phyloP scores from a whole-genome alignment of 306 rosid genomes.

The Cyamopsis tetragonoloba region DNA sequence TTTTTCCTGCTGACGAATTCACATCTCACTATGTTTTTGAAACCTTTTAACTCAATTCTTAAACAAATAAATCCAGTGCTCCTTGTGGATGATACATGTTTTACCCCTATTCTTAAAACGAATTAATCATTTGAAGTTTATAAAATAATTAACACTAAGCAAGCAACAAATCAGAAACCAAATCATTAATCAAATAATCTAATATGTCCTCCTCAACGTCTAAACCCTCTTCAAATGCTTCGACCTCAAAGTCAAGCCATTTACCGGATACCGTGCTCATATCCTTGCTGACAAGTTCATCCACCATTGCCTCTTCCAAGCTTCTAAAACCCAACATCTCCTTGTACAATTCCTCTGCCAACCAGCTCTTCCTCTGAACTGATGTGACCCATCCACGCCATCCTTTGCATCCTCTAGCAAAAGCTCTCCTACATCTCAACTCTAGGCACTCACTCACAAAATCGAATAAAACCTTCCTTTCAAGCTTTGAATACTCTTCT shows the following conservation, averaged over 20 bases:
- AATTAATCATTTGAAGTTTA: too few relatives aligned
- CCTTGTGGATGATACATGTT: too few relatives aligned
- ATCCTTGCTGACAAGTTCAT: constrained; percentile 70
- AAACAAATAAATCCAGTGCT: too few relatives aligned
- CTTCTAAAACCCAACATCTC: constrained; percentile 56
- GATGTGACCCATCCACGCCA: constrained; percentile 45
- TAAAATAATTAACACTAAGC: too few relatives aligned
- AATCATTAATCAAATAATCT: constrained; percentile 51
- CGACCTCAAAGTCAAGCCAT: constrained; percentile 69
- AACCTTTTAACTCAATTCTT: too few relatives aligned
- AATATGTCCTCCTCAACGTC: constrained; percentile 56
- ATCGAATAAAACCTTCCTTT: constrained; percentile 63
- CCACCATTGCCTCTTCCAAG: constrained; percentile 63
- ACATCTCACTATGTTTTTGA: too few relatives aligned
- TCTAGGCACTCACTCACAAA: constrained; percentile 54
- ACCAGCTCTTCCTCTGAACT: constrained; percentile 38
- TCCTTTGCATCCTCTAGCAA: constrained; percentile 47
- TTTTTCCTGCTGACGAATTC: too few relatives aligned
- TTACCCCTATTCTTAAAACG: too few relatives aligned
- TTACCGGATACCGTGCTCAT: constrained; percentile 71
- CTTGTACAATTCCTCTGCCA: constrained; percentile 57
- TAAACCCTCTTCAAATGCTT: constrained; percentile 60
- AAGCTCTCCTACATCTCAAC: constrained; percentile 36
- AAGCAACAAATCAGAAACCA: constrained; percentile 56
- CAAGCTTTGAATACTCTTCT: constrained; percentile 37